Evolutionary conservation across 768 basidiomycete genomes (phyloP), one percentile per base, ranked within the genome.

Genomic region (Tylopilus sp.): DNA sequence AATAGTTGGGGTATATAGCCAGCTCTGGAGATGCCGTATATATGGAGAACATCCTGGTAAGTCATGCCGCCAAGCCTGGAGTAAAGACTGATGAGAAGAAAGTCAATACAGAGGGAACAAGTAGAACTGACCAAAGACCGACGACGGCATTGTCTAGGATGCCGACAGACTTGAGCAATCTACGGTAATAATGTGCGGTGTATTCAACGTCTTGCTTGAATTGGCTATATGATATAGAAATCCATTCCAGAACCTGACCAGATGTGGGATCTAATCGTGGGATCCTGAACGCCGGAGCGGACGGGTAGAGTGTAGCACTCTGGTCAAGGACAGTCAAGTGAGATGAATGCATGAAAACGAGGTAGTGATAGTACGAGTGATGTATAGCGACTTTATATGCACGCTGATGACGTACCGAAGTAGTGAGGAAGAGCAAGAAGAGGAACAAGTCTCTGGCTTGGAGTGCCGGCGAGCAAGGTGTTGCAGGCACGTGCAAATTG

Each of bases 1-100:
- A 90, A 87, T 17, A 90, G 68, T 56, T 90, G 88, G 1, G 88
- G 88, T 54, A 88, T 71, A 66, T 83, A 90, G 6, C 87, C 87
- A 6, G 88, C 88, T 62, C 87, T 75, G 13, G 85, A 83, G 53
- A 91, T 71, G 48, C 82, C 82, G 62, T 88, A 89, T 53, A 90
- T 83, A 56, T 86, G 83, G 20, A 90, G 69, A 30, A 83, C 78
- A 64, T 91, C 87, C 41, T 71, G 66, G 62, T 89, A 89, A 18
- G 80, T 79, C 31, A 31, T 31, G 31, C 31, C 31, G 5, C 31
- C 31, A 15, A 31, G 31, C 31, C 31, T 31, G 13, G 31, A 28
- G 11, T 31, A 31, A 13, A 31, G 8, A 13, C 11, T 28, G 11
- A 28, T 13, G 31, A 31, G 31, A 31, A 31, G 31, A 31, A 31